Conservation (phyloP, 2,329 filamentous ascomycete genomes). For the Colletotrichum costaricense region DNA sequence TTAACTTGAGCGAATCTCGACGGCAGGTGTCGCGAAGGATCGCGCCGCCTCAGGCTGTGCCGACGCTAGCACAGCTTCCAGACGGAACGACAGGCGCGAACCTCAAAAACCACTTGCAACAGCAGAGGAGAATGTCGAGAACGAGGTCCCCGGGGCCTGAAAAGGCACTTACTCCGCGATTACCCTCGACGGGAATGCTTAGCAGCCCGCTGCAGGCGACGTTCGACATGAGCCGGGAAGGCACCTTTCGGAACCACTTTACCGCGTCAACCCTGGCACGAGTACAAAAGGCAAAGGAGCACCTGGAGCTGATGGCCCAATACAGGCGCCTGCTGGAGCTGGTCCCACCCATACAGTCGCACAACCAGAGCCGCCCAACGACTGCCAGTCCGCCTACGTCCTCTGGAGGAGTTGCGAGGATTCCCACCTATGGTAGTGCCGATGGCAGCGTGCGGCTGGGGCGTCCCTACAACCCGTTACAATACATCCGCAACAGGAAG, state of each 20-base stretch:
- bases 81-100: conserved; percentile 66
- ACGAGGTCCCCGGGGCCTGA: conserved; percentile 70
- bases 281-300: conserved; percentile 84
- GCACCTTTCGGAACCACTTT: conserved; percentile 71
- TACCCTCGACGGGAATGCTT: conserved; percentile 52
- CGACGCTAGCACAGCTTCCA: conserved; percentile 63
- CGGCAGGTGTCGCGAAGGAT: conserved; percentile 71
- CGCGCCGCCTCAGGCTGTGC: conserved; percentile 63
- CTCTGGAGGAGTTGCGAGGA: conserved; percentile 47
- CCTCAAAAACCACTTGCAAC: conserved; percentile 76
- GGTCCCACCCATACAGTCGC: conserved; percentile 77
- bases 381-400: conserved; percentile 56
- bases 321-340: conserved; percentile 84
- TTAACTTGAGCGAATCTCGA: conserved; percentile 87
- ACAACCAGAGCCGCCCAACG: conserved; percentile 46
- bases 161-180: conserved; percentile 52
- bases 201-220: conserved; percentile 59
- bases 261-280: conserved; percentile 84
- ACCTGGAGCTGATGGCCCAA: conserved; percentile 87
- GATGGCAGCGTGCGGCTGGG: conserved; percentile 61
- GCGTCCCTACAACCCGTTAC: conserved; percentile 88
- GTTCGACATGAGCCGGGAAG: conserved; percentile 57
- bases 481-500: conserved; percentile 91
- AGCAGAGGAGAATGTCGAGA: conserved; percentile 73
- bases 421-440: conserved; percentile 41